phyloP scores from a whole-genome alignment of 108 stramenopile genomes.

The Cyclotella sp. region DNA sequence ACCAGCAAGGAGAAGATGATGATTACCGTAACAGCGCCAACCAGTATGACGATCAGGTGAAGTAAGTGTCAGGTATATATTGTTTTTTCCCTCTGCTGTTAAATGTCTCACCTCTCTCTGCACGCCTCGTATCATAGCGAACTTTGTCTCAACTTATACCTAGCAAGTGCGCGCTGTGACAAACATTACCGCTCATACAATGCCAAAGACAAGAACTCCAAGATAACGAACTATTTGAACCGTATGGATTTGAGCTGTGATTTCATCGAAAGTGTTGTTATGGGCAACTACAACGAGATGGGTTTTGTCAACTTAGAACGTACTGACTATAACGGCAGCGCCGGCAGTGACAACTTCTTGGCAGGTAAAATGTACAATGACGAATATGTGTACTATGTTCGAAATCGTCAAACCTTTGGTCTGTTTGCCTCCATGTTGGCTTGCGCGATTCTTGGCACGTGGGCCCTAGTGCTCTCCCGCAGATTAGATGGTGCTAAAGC shows the following conservation, averaged over 20 bases:
- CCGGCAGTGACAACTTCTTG: not conserved
- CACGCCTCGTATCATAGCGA: constrained; percentile 33
- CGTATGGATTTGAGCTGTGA: constrained; percentile 63
- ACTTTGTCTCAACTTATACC: constrained; percentile 56
- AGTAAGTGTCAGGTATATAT: not conserved
- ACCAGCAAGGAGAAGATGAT: not conserved
- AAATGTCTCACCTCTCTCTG: not conserved
- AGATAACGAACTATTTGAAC: constrained; percentile 22
- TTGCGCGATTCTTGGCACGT: constrained; percentile 22
- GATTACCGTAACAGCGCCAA: constrained; percentile 27
- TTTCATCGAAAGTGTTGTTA: constrained; percentile 72
- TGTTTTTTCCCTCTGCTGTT: no score
- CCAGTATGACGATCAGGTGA: constrained; percentile 8
- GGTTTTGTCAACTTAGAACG: constrained; percentile 69
- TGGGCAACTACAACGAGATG: constrained; percentile 77
- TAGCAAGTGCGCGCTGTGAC: constrained; percentile 68
- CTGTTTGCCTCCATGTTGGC: constrained; percentile 24
- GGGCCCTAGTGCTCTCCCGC: constrained; percentile 21
- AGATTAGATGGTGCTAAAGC: constrained; percentile 17
- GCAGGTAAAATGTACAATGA: constrained; percentile 20
- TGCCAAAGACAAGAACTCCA: constrained; percentile 31
- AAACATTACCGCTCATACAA: constrained; percentile 49
- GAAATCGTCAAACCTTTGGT: constrained; percentile 31
- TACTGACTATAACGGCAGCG: constrained; percentile 24
- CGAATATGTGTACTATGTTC: constrained; percentile 21